phyloP scores from a whole-genome alignment of 2,329 filamentous ascomycete genomes.

The Neoscytalidium dimidiatum region DNA sequence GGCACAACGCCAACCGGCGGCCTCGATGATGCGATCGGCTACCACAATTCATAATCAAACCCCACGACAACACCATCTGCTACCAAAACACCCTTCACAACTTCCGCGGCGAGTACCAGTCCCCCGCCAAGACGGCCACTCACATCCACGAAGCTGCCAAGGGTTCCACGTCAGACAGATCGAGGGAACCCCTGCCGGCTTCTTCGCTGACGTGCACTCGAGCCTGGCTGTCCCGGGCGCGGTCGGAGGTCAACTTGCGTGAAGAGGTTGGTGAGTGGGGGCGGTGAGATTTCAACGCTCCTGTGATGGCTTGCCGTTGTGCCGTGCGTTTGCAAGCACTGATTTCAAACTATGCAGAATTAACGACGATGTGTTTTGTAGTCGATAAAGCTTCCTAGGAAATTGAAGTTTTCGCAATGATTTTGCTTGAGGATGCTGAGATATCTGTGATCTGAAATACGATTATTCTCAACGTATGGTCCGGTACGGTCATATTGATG shows the following conservation, averaged over 20 bases:
- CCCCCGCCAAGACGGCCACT: constrained; percentile 54
- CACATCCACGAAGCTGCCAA: constrained; percentile 55
- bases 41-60: constrained; percentile 59
- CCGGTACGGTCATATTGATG: too few species aligned
- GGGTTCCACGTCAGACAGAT: constrained; percentile 55
- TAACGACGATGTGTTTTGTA: too few species aligned
- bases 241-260: constrained; percentile 49
- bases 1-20: constrained; percentile 43
- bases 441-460: too few species aligned
- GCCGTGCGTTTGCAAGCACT: background rate
- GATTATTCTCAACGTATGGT: too few species aligned
- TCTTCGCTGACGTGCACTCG: constrained; percentile 59
- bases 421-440: too few species aligned
- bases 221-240: constrained; percentile 52
- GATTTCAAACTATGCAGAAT: too few species aligned
- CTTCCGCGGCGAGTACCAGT: constrained; percentile 54
- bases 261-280: too few species aligned
- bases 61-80: constrained; percentile 46
- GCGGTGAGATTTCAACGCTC: background rate
- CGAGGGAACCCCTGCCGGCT: constrained; percentile 51
- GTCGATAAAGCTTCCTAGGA: too few species aligned
- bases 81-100: constrained; percentile 54
- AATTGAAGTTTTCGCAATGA: too few species aligned
- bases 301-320: background rate
- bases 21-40: constrained; percentile 47